A percentile compares a stretch with the other conserved stretches of the same genome.
Evolutionary conservation across 2,329 filamentous ascomycete species (phyloP).

Genomic region (Fusarium miscanthi): DNA sequence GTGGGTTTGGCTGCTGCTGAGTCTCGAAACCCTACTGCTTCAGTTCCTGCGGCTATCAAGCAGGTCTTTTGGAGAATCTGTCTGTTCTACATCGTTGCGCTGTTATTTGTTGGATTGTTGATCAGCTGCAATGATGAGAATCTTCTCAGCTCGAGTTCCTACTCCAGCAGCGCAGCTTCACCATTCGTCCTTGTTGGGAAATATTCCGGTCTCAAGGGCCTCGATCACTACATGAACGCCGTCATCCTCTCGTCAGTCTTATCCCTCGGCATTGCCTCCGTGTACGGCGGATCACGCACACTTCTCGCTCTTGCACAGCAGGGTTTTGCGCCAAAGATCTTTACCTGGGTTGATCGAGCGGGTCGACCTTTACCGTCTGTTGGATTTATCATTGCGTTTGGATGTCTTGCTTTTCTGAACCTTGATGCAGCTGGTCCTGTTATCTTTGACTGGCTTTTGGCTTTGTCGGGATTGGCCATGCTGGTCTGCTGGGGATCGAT

Average conservation of each 20-base stretch:
- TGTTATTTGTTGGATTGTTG: constrained; percentile 60
- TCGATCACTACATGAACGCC: constrained; percentile 65
- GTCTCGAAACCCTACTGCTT: constrained; percentile 72
- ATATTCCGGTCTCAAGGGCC: constrained; percentile 60
- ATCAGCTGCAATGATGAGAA: constrained; percentile 55
- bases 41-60: constrained; percentile 83
- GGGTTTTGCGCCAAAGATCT: constrained; percentile 64
- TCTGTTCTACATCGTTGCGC: constrained; percentile 61
- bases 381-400: constrained; percentile 57
- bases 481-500: constrained; percentile 75
- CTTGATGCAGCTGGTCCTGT: constrained; percentile 57
- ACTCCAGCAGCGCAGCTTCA: constrained; percentile 47
- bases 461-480: constrained; percentile 70
- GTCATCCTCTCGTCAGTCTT: constrained; percentile 65
- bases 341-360: constrained; percentile 64
- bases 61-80: constrained; percentile 70
- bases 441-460: constrained; percentile 73
- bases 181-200: constrained; percentile 64
- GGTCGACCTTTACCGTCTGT: constrained; percentile 63
- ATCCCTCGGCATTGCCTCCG: constrained; percentile 64
- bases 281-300: constrained; percentile 67
- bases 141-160: constrained; percentile 51
- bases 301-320: constrained; percentile 65
- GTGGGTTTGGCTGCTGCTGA: constrained; percentile 78
- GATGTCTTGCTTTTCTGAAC: constrained; percentile 61